phyloP scores from a whole-genome alignment of 164 flowering plant genomes.

The Vitis amurensis region DNA sequence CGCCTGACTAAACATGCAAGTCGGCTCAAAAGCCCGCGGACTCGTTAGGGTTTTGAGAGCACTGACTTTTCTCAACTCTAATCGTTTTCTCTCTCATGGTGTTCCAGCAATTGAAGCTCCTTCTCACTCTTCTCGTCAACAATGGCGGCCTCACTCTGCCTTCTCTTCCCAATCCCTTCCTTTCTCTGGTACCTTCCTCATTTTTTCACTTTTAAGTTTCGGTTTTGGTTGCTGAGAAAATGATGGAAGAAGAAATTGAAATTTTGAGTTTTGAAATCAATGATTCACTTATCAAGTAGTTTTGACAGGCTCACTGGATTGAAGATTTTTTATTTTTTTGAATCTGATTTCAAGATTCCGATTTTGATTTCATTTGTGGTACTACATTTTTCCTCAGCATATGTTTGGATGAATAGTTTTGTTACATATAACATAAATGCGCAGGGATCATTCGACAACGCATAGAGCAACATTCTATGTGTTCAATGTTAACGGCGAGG shows the following conservation, averaged over 20 bases:
- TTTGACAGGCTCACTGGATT: too few species aligned
- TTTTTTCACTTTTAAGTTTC: not conserved
- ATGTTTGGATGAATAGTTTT: too few species aligned
- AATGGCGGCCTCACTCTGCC: constrained; percentile 16
- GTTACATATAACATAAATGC: not conserved
- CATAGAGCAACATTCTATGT: constrained; percentile 6
- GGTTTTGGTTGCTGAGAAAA: not conserved
- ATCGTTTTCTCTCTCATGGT: constrained; percentile 20
- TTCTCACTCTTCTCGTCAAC: constrained; percentile 3
- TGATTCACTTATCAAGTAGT: too few species aligned
- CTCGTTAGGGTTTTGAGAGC: constrained; percentile 36
- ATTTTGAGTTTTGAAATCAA: too few species aligned
- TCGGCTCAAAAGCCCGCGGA: constrained; percentile 31
- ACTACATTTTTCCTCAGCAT: too few species aligned
- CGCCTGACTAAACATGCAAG: not conserved
- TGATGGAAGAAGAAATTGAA: not conserved
- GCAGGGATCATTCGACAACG: constrained; percentile 16
- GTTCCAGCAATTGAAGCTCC: constrained; percentile 10
- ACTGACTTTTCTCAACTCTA: constrained; percentile 21
- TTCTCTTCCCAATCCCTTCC: constrained; percentile 2
- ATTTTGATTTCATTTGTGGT: too few species aligned
- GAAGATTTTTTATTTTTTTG: too few species aligned
- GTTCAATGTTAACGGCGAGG: constrained; percentile 9
- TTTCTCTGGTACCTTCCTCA: constrained; percentile 10
- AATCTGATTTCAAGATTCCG: too few species aligned